Conservation (phyloP, 2,329 filamentous ascomycete genomes). For the Coleophoma cylindrospora region DNA sequence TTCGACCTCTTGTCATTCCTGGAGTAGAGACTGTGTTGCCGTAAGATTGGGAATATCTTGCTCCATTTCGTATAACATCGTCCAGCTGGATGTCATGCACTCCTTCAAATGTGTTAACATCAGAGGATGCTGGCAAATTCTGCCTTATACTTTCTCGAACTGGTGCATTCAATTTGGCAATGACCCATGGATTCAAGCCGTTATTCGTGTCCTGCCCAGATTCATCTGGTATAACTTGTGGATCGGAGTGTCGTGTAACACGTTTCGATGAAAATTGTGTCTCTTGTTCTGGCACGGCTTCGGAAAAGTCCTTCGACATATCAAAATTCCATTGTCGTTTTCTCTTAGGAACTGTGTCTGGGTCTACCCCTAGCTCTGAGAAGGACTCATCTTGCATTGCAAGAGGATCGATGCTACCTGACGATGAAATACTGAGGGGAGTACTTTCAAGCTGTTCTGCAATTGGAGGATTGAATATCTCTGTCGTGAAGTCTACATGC, state of each 20-base stretch:
- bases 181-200: slow-evolving; percentile 33
- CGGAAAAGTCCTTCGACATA: slow-evolving; percentile 41
- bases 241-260: not conserved
- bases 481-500: too few species aligned
- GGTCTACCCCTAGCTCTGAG: not conserved
- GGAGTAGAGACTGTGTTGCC: too few species aligned
- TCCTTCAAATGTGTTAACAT: not conserved
- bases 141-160: slow-evolving; percentile 1
- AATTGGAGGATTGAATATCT: not conserved
- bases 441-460: not conserved
- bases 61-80: too few species aligned
- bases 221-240: not conserved
- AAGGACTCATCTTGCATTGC: not conserved
- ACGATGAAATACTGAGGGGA: not conserved
- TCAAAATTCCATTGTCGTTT: slow-evolving; percentile 30
- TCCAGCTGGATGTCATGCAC: too few species aligned
- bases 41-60: too few species aligned
- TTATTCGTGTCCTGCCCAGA: not conserved
- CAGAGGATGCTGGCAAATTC: too few species aligned
- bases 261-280: not conserved
- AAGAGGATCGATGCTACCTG: not conserved
- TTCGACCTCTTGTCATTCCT: not conserved
- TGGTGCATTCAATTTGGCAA: slow-evolving; percentile 31
- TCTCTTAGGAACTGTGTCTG: not conserved
- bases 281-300: slow-evolving; percentile 29